Percentiles rank a stretch among this genome's conserved stretches.
phyloP scores from a whole-genome alignment of 108 stramenopile species.

The Chaetoceros muelleri region DNA sequence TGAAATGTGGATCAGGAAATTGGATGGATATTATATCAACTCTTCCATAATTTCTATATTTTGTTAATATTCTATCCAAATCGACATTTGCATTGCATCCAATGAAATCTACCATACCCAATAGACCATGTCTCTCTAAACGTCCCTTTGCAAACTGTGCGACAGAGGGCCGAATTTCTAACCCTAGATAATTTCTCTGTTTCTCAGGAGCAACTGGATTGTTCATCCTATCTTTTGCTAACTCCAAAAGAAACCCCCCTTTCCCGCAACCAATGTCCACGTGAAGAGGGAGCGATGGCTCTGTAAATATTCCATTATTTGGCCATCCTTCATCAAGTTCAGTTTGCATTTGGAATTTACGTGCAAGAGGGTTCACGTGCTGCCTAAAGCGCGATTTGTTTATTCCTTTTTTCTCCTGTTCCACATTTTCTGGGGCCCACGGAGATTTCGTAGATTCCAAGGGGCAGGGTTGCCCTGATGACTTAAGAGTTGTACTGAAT shows the following conservation, averaged over 20 bases:
- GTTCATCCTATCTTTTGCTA: conserved; percentile 23
- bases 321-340: conserved; percentile 62
- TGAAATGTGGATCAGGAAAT: conserved; percentile 92
- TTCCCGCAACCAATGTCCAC: conserved; percentile 84
- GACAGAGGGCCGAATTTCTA: conserved; percentile 79
- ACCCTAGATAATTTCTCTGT: conserved; percentile 66
- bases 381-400: conserved; percentile 58
- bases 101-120: conserved; percentile 51
- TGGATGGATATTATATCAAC: conserved; percentile 68
- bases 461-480: too few species aligned
- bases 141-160: conserved; percentile 59
- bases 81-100: conserved; percentile 92
- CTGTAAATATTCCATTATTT: conserved; percentile 32
- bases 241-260: conserved; percentile 72
- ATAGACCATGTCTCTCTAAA: conserved; percentile 31
- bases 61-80: conserved; percentile 47
- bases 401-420: conserved; percentile 3
- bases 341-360: conserved; percentile 48
- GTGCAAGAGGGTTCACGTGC: conserved; percentile 81
- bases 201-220: conserved; percentile 6
- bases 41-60: conserved; percentile 28
- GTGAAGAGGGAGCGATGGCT: conserved; percentile 44
- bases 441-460: neutral
- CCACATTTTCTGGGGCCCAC: neutral
- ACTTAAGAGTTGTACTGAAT: too few species aligned